Evolutionary conservation across 768 basidiomycete species (phyloP).

Genomic region (Naganishia friedmannii): DNA sequence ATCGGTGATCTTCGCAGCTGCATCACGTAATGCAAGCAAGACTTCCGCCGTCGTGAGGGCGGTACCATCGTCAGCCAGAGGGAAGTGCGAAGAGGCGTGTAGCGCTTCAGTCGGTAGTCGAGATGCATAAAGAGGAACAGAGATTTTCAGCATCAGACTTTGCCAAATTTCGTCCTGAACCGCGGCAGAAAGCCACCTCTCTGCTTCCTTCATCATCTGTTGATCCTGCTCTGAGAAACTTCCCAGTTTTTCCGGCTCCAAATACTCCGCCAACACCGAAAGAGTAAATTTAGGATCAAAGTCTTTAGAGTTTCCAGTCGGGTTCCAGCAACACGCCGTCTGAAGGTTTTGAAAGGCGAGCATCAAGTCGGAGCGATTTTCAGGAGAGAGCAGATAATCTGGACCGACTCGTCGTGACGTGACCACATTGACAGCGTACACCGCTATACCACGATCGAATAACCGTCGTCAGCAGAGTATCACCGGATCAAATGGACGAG

Average conservation of each 20-base stretch:
- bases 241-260: neutral
- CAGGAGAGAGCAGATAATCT: conserved; percentile 42
- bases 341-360: conserved; percentile 43
- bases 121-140: neutral
- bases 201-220: neutral
- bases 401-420: conserved; percentile 28
- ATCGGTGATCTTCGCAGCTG: neutral
- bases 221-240: conserved; percentile 13
- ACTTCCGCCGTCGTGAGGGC: conserved; percentile 2
- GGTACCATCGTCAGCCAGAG: neutral
- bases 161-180: neutral
- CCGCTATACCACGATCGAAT: conserved; percentile 6
- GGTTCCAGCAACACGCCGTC: conserved; percentile 45
- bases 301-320: neutral
- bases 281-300: neutral
- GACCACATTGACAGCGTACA: conserved; percentile 23
- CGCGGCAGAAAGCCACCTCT: neutral
- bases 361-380: conserved; percentile 34
- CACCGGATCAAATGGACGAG: conserved; percentile 24
- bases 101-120: neutral
- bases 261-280: neutral
- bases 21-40: neutral
- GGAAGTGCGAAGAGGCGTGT: neutral
- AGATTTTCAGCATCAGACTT: neutral
- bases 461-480: conserved; percentile 29